Evolutionary conservation across 2,329 filamentous ascomycete genomes (phyloP), one percentile per base, ranked within the genome.

Genomic region (Exophiala lecanii-corni): DNA sequence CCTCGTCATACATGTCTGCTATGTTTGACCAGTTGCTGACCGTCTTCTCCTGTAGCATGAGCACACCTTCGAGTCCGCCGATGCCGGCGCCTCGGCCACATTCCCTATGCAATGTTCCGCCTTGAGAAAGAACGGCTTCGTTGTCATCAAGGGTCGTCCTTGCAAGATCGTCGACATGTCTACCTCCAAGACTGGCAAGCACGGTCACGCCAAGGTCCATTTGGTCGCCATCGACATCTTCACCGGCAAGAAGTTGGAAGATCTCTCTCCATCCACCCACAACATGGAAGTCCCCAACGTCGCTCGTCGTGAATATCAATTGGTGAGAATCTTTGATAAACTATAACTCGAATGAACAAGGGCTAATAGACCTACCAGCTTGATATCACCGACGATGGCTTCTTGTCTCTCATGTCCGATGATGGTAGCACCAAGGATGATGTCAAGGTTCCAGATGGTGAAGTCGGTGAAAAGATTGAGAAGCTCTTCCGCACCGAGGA

Each of bases 121-220:
- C 65, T 81, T 98, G 79, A 86, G 92, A 71, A 97, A 98, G 89
- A 94, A 94, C 84, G 91, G 92, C 59, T 84, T 86, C 80, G 92
- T 98, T 72, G 84, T 91, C 71, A 97, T 98, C 47, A 98, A 98
- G 84, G 76, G 79, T 74, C 92, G 92, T 63, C 94, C 92, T 63
- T 98, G 92, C 89, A 98, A 97, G 86, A 98, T 98, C 64, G 87
- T 97, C 72, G 92, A 98, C 68, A 98, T 98, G 94, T 95, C 89
- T 61, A 98, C 92, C 78, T 98, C 92, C 72, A 98, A 98, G 89
- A 98, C 92, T 60, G 92, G 92, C 76, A 98, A 98, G 88, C 92
- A 98, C 86, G 92, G 92, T 73, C 94, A 98, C 86, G 92, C 92
- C 76, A 98, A 98, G 84, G 92, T 98, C 71, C 91, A 98, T 76